Evolutionary conservation across 1,284 basidiomycete species (phyloP), one percentile per base, ranked within the genome.

Genomic region (Trametes polyzona): DNA sequence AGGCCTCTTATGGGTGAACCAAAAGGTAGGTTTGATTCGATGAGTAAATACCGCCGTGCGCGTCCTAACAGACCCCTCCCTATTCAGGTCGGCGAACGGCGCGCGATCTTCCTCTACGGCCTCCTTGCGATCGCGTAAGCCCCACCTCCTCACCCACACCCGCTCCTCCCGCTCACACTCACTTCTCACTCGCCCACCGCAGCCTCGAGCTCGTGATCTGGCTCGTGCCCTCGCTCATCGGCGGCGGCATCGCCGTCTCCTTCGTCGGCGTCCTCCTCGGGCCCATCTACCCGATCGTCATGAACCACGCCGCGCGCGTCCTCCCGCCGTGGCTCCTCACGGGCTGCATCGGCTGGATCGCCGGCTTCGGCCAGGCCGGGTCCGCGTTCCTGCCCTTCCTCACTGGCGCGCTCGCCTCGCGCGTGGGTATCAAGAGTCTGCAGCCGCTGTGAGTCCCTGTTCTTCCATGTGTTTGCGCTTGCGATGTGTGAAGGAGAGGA

Each of bases 161-260:
- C 37, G 26, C 14, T 42, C 24, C 7, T 26, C 8, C 17, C 16
- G 23, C 39, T 17, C 29, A 33, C 47, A 44, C 21, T 36, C 19
- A 7, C 24, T 30, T 19, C 23, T 9, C 52, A 6, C 30, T 1
- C 21, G 10, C 12, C n/a, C n/a, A n/a, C n/a, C n/a, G 19, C 53
- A 82, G 80, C 17, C 69, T 86, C 29, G 82, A 87, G 60, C 64
- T 87, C 47, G 70, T 83, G 29, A 72, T 87, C 29, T 87, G 86
- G 86, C 72, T 85, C 23, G 81, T 84, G 0, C 83, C 83, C 0
- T 82, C 78, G 7, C 71, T 87, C 42, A 73, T 85, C 30, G 79
- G 77, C 33, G 77, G 75, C 40, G 84, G 82, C 2, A 71, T 86
- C 10, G 76, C 80, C 3, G 79, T 87, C 30, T 77, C 81, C 1